These are phyloP conservation scores for Verbascum thapsus DNA, from an alignment of 257 asterid species.

Conservation along the genomic window DNA sequence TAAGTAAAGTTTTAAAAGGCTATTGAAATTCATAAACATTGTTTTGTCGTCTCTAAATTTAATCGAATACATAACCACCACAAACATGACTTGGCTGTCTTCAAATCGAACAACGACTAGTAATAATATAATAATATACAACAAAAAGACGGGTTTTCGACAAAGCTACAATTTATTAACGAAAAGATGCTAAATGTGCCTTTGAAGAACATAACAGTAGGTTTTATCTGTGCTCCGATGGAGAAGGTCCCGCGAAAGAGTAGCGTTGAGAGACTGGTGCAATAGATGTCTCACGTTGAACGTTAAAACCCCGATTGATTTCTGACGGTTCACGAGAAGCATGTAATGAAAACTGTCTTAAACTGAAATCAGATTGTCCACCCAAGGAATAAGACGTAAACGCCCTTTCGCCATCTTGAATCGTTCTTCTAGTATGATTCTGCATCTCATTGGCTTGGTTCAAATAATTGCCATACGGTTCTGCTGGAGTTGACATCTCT, in stretches of 20 bases:
- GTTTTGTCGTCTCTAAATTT: neutral
- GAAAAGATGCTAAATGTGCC: neutral
- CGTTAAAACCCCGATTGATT: conserved; percentile 28
- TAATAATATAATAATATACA: too few species aligned
- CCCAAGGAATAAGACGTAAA: conserved; percentile 33
- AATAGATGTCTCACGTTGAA: conserved; percentile 34
- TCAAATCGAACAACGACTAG: neutral
- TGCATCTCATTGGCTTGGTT: conserved; percentile 31
- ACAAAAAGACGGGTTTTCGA: neutral
- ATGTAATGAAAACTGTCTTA: conserved; percentile 31
- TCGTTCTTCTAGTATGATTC: conserved; percentile 32
- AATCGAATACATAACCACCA: neutral
- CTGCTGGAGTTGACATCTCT: conserved; percentile 31
- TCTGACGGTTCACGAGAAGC: conserved; percentile 40
- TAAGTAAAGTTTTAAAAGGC: too few species aligned
- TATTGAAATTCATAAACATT: neutral
- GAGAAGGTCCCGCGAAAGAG: conserved; percentile 63
- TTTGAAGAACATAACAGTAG: neutral
- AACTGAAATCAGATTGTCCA: conserved; percentile 34
- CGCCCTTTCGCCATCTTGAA: conserved; percentile 35
- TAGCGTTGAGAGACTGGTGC: conserved; percentile 61
- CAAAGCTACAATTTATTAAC: neutral
- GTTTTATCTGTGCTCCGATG: conserved; percentile 37
- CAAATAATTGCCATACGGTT: conserved; percentile 33
- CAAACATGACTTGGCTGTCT: neutral